These are phyloP conservation scores for Pseudocercospora cruenta DNA, from an alignment of 2,329 filamentous ascomycete species.

Conservation along the genomic window DNA sequence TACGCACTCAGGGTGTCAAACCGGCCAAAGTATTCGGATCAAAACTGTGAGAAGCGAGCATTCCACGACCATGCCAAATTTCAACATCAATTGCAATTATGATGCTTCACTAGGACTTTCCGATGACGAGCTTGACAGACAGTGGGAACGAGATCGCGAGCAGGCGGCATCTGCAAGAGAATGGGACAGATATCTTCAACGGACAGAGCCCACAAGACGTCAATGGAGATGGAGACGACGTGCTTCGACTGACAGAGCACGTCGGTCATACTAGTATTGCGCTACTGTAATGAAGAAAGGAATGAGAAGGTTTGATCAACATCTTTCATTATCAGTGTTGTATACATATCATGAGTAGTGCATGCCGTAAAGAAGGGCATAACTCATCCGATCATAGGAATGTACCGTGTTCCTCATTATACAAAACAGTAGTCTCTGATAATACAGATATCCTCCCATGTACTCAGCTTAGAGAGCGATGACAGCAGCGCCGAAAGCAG, in stretches of 20 bases:
- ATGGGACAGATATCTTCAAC: no score
- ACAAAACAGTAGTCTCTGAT: background rate
- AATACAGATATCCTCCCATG: background rate
- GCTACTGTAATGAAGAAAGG: no score
- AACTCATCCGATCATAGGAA: background rate
- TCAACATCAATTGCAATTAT: background rate
- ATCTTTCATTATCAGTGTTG: background rate
- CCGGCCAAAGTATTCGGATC: background rate
- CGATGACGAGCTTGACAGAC: background rate
- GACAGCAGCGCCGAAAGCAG: slow-evolving; percentile 34
- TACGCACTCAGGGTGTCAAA: background rate
- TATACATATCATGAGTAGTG: background rate
- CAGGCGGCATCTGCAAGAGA: background rate
- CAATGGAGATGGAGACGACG: no score
- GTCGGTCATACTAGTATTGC: no score
- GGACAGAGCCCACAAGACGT: no score
- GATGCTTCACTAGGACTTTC: background rate
- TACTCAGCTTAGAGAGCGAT: slow-evolving; percentile 18
- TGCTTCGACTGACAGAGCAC: no score
- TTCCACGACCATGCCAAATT: background rate
- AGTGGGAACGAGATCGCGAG: background rate
- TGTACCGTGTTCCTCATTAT: background rate
- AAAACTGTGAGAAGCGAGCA: background rate
- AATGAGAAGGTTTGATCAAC: background rate
- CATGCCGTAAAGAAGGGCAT: background rate